A percentile compares a stretch with the other conserved stretches of the same genome.
phyloP scores from a whole-genome alignment of 1,139 yeast species.

The Blastobotrys elegans region DNA sequence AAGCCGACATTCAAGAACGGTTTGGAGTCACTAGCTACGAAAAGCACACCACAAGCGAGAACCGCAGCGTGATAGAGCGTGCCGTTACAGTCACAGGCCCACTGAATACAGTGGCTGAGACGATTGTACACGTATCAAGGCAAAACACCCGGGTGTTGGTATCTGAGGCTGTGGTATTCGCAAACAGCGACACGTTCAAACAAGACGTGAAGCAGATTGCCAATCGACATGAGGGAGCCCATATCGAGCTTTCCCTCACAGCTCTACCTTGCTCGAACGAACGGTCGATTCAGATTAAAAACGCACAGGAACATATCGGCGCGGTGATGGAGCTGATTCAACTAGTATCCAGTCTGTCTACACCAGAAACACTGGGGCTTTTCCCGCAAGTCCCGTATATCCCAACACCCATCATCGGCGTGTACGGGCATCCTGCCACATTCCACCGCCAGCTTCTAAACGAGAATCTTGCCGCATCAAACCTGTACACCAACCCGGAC shows the following conservation, averaged over 20 bases:
- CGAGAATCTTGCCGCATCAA: slow-evolving; percentile 19
- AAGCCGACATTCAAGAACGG: slow-evolving; percentile 10
- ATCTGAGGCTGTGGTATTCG: slow-evolving; percentile 9
- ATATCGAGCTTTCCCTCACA: slow-evolving; percentile 61
- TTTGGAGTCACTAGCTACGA: slow-evolving; percentile 7
- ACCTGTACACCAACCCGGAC: slow-evolving; percentile 21
- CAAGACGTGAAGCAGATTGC: not conserved
- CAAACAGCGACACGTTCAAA: not conserved
- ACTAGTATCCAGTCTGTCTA: not conserved
- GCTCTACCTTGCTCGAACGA: slow-evolving; percentile 74
- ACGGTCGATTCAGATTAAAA: slow-evolving; percentile 51
- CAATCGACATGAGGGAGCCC: not conserved
- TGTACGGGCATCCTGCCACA: slow-evolving; percentile 28
- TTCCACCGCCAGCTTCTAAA: slow-evolving; percentile 26
- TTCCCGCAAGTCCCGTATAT: slow-evolving; percentile 14
- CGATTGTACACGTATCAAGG: slow-evolving; percentile 28
- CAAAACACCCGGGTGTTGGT: slow-evolving; percentile 10
- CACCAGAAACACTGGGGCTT: not conserved
- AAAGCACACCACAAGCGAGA: slow-evolving; percentile 4
- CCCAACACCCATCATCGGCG: slow-evolving; percentile 25
- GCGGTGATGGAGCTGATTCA: slow-evolving; percentile 3
- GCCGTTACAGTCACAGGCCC: slow-evolving; percentile 69
- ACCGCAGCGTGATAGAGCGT: slow-evolving; percentile 67
- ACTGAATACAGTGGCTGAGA: slow-evolving; percentile 64
- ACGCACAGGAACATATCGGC: not conserved